Base-by-base conservation (phyloP, 352 stramenopile species). In the Pseudoperonospora humuli region DNA sequence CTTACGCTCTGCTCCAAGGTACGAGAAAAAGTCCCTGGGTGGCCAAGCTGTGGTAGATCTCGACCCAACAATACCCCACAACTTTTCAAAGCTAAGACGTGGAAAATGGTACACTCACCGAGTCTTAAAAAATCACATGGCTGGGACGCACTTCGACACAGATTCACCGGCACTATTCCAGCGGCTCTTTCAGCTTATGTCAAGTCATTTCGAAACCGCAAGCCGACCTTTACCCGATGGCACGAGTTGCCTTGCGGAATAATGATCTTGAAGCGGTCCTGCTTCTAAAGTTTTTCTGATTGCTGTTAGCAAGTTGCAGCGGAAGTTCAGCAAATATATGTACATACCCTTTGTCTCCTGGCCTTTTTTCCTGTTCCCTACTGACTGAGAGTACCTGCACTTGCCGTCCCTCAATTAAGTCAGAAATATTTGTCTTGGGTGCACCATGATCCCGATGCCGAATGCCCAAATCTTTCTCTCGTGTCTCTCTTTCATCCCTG, bases 71-170 rank as follows among this genome's bases (percentile, higher is more conserved):
- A 37, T 36, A 37, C 14, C 24, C 14, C 7, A 17, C 24, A 51
- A 49, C 20, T 45, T 51, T n/a, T 50, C 43, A 9, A 46, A 40
- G 29, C 50, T 54, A 18, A 33, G 14, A 34, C 50, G 55, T 1
- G 60, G 55, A 21, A 40, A 23, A 21, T 87, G 77, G 75, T 79
- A 87, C 47, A 67, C 84, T 17, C 79, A 84, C 26, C 66, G 64
- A n/a, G 67, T 86, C 17, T 38, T 71, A 18, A 75, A 61, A 38
- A 86, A 87, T 42, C 78, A 90, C 58, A 55, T 90, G 47, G 63
- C 67, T 32, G 75, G 73, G 2, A 87, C 75, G 3, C 60, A 68
- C 41, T 84, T 75, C 33, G 72, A 90, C 37, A 54, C 49, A 18
- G 64, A 84, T 26, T 64, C 78, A 18, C 45, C 54, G 1, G 65